Percentiles rank a stretch among this genome's conserved stretches.
These are phyloP conservation scores for sorghum (Sorghum bicolor) DNA, from an alignment of 176 grass and related monocot species.

Conservation along the genomic window DNA sequence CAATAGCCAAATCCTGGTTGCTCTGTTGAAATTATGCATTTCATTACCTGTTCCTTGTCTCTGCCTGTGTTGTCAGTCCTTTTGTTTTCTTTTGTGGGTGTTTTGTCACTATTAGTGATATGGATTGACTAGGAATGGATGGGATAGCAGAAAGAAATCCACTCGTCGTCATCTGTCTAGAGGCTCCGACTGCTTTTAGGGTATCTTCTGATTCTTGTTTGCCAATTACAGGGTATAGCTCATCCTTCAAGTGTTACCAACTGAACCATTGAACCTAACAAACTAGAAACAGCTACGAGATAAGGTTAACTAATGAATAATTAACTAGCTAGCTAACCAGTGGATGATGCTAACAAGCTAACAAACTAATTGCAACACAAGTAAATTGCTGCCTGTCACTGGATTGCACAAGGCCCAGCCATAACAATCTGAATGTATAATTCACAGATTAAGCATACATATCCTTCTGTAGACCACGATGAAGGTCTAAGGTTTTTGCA, in stretches of 20 bases:
- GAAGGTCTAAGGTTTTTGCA: neutral
- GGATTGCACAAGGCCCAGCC: neutral
- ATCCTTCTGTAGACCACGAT: neutral
- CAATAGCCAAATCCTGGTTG: neutral
- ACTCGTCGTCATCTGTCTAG: neutral
- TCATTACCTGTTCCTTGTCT: neutral
- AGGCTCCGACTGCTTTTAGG: neutral
- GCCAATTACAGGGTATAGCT: neutral
- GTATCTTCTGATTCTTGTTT: neutral
- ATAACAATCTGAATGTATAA: neutral
- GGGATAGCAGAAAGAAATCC: neutral
- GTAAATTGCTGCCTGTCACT: neutral
- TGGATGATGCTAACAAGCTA: neutral
- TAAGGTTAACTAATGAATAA: neutral
- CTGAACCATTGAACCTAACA: neutral
- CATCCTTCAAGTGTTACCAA: neutral
- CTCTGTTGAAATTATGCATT: neutral
- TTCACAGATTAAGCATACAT: slow-evolving; percentile 12
- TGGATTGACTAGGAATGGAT: neutral
- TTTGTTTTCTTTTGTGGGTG: neutral
- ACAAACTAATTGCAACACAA: neutral
- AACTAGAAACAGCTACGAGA: neutral
- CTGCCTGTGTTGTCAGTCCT: neutral
- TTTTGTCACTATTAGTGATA: neutral
- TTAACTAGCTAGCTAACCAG: neutral